phyloP scores from a whole-genome alignment of 345 rosid genomes.

The Ricinus communis region DNA sequence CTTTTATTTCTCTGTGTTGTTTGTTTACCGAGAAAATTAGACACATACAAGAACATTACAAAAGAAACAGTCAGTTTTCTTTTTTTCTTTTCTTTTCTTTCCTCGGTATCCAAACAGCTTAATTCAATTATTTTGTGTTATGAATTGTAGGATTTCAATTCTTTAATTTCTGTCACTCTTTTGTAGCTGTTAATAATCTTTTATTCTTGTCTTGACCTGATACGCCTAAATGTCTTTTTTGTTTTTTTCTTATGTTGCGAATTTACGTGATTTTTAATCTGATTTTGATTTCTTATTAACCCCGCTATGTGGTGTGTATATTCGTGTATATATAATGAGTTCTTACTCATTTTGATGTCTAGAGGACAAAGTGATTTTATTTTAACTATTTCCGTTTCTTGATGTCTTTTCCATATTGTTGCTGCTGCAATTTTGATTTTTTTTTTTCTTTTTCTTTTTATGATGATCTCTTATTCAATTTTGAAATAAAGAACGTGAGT shows the following conservation, averaged over 20 bases:
- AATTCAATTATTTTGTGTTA: not conserved
- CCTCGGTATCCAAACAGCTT: not conserved
- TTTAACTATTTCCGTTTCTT: not conserved
- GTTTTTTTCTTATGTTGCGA: too few species aligned
- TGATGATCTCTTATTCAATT: not conserved
- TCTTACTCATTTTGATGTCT: too few species aligned
- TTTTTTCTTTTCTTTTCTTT: not conserved
- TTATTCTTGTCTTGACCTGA: not conserved
- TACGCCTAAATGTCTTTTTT: too few species aligned
- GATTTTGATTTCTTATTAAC: too few species aligned
- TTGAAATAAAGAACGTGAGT: not conserved
- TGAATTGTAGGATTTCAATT: not conserved
- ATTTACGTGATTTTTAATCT: too few species aligned
- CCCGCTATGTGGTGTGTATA: too few species aligned
- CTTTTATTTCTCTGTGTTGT: not conserved
- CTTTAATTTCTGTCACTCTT: too few species aligned
- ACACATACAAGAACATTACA: not conserved
- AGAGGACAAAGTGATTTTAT: too few species aligned
- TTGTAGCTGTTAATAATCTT: too few species aligned
- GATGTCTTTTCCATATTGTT: not conserved
- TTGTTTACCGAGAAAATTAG: conserved; percentile 1
- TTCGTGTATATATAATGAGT: too few species aligned
- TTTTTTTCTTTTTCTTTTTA: not conserved
- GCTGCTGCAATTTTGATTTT: not conserved
- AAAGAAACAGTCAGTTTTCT: not conserved